phyloP scores from a whole-genome alignment of 2,329 filamentous ascomycete genomes.

The Metarhizium sp. region DNA sequence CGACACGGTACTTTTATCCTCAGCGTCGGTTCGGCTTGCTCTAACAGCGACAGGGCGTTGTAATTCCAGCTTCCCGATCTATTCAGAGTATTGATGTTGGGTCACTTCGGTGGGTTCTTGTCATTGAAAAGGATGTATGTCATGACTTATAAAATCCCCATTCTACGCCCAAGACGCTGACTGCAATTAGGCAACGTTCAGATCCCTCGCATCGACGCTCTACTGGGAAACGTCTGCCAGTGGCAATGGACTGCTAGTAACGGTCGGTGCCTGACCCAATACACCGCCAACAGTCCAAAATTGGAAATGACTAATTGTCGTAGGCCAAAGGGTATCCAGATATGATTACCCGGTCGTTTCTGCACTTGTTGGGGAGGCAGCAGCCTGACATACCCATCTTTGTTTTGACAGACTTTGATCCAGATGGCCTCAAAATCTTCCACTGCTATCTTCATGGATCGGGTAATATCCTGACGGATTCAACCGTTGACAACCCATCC shows the following conservation, averaged over 20 bases:
- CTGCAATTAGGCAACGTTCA: conserved; percentile 59
- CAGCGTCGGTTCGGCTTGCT: not conserved
- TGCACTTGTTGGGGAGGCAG: conserved; percentile 41
- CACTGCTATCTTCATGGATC: conserved; percentile 66
- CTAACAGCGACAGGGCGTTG: conserved; percentile 38
- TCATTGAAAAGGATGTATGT: conserved; percentile 69
- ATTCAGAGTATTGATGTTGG: conserved; percentile 41
- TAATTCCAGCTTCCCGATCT: conserved; percentile 46
- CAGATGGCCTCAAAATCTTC: conserved; percentile 65
- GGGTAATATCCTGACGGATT: conserved; percentile 50
- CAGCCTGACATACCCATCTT: conserved; percentile 47
- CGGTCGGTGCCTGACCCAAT: conserved; percentile 45
- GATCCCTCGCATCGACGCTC: conserved; percentile 47
- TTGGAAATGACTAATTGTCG: not conserved
- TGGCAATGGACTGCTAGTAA: conserved; percentile 57
- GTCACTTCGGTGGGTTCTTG: conserved; percentile 52
- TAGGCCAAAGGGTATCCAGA: conserved; percentile 80
- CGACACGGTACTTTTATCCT: conserved; percentile 16
- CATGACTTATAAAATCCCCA: not conserved
- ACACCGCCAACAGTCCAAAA: not conserved
- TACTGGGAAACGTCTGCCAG: conserved; percentile 42
- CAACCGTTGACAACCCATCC: conserved; percentile 34
- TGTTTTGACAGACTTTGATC: conserved; percentile 65
- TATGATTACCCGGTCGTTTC: conserved; percentile 56
- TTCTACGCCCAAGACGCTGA: not conserved